Percentiles rank a stretch among this genome's conserved stretches.
phyloP scores from a whole-genome alignment of 139 green algal genomes.

The Yamagishiella unicocca region DNA sequence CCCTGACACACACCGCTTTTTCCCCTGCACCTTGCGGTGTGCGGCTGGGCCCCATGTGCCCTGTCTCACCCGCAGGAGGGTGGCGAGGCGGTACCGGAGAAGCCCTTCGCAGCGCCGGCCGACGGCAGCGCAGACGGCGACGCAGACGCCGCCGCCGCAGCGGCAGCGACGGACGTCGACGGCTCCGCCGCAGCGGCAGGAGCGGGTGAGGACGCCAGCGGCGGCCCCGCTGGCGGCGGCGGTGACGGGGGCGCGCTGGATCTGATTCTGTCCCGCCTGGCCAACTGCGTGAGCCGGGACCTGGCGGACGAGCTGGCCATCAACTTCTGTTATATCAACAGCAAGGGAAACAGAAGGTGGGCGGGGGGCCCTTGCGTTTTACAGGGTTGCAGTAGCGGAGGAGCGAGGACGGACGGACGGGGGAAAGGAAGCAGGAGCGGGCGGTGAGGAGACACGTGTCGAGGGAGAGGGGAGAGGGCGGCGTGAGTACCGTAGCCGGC shows the following conservation, averaged over 20 bases:
- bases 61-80: too few species aligned
- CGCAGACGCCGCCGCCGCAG: not conserved
- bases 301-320: slow-evolving; percentile 85
- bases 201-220: not conserved
- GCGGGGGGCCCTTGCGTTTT: too few species aligned
- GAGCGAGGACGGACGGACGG: too few species aligned
- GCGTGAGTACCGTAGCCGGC: too few species aligned
- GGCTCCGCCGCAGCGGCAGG: not conserved
- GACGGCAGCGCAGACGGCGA: not conserved
- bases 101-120: not conserved
- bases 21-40: too few species aligned
- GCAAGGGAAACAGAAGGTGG: slow-evolving; percentile 79
- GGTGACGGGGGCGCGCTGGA: slow-evolving; percentile 63
- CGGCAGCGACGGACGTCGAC: not conserved
- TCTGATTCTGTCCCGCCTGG: slow-evolving; percentile 79
- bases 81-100: not conserved
- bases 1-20: too few species aligned
- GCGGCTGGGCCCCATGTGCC: too few species aligned
- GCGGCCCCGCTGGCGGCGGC: slow-evolving; percentile 35
- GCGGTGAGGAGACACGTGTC: not conserved
- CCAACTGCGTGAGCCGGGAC: slow-evolving; percentile 81
- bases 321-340: slow-evolving; percentile 93
- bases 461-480: too few species aligned
- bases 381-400: too few species aligned
- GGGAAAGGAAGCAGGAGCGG: not conserved